Conservation (phyloP, 2,329 filamentous ascomycete species). For the Leptographium flavum region DNA sequence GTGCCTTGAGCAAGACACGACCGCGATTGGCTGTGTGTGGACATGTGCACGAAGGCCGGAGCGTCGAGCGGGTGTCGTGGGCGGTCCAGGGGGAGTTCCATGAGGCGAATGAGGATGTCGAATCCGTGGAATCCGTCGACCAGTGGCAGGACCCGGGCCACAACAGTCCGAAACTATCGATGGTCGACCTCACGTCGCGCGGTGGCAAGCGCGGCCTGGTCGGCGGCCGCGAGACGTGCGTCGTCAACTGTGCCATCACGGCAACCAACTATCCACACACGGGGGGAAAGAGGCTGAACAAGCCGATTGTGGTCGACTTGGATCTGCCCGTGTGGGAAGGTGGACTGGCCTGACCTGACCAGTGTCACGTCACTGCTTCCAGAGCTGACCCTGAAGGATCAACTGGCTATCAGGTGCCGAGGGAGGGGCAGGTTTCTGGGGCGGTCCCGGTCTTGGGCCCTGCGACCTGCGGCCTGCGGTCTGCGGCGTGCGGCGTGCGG, state of each 20-base stretch:
- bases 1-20: conserved; percentile 43
- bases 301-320: conserved; percentile 73
- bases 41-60: conserved; percentile 56
- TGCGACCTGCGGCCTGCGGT: no score
- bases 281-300: conserved; percentile 52
- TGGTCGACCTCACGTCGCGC: conserved; percentile 44
- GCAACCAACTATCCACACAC: conserved; percentile 50
- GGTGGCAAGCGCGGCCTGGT: conserved; percentile 24
- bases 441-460: no score
- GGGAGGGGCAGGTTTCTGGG: no score
- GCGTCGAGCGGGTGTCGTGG: conserved; percentile 50
- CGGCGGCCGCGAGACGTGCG: conserved; percentile 53
- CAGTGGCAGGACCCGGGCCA: conserved; percentile 45
- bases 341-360: no score
- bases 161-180: conserved; percentile 45
- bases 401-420: no score
- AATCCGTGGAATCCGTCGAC: no score
- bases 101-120: no score
- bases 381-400: no score
- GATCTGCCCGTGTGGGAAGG: conserved; percentile 48
- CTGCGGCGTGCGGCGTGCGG: no score
- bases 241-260: conserved; percentile 69
- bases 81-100: conserved; percentile 13
- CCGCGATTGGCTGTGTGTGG: conserved; percentile 56
- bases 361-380: no score